Conservation (phyloP, 129 eudicot genomes). For the Apium graveolens region DNA sequence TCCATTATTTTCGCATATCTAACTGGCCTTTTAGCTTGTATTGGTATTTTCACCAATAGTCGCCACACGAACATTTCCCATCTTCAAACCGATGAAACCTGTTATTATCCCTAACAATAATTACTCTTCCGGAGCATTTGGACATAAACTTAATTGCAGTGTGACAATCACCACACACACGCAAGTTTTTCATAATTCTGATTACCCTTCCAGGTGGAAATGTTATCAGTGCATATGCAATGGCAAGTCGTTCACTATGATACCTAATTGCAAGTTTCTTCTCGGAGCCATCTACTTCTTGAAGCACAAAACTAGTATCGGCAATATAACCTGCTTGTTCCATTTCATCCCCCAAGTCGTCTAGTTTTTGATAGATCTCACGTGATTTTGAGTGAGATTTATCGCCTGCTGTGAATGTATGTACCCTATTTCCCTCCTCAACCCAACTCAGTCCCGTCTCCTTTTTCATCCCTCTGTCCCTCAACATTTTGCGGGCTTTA, state of each 20-base stretch:
- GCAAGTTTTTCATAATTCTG: constrained; percentile 80
- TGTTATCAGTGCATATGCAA: constrained; percentile 69
- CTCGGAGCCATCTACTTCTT: constrained; percentile 63
- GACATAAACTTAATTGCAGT: constrained; percentile 78
- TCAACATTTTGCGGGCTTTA: constrained; percentile 60
- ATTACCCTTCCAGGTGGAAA: constrained; percentile 65
- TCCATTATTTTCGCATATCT: neutral
- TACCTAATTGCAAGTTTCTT: constrained; percentile 52
- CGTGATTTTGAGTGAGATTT: constrained; percentile 34
- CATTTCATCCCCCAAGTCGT: constrained; percentile 61
- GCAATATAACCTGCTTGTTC: constrained; percentile 76
- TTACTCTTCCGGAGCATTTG: constrained; percentile 60
- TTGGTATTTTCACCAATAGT: constrained; percentile 53
- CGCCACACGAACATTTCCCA: constrained; percentile 82
- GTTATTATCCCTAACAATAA: constrained; percentile 76
- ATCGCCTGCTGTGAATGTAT: constrained; percentile 76
- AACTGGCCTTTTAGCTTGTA: neutral
- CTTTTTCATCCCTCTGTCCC: constrained; percentile 78
- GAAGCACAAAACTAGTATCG: constrained; percentile 71
- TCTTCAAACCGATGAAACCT: constrained; percentile 74
- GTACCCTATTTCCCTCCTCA: constrained; percentile 75
- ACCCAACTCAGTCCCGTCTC: constrained; percentile 98
- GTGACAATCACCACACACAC: constrained; percentile 91
- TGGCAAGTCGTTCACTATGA: constrained; percentile 85
- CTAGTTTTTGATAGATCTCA: constrained; percentile 59